Conservation (phyloP, 2,329 filamentous ascomycete species). For the Magnaporthiopsis rhizophila region DNA sequence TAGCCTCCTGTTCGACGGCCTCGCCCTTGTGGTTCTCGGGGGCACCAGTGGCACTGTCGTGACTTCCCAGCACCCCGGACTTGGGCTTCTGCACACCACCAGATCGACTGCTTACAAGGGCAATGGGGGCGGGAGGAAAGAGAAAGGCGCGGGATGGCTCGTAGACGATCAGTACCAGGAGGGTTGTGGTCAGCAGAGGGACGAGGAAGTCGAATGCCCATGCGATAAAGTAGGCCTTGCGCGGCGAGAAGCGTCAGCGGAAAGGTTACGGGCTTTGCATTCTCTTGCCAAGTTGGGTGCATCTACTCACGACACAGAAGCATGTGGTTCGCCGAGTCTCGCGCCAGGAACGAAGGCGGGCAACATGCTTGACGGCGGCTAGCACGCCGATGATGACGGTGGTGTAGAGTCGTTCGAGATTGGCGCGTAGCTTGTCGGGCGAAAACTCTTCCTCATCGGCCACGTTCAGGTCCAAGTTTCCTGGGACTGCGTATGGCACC, state of each 20-base stretch:
- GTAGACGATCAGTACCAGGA: conserved; percentile 59
- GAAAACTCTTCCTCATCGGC: conserved; percentile 79
- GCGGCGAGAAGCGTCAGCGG: neutral
- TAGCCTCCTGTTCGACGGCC: conserved; percentile 75
- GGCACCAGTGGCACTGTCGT: conserved; percentile 71
- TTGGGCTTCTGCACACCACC: conserved; percentile 72
- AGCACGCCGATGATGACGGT: conserved; percentile 63
- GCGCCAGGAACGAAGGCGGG: conserved; percentile 69
- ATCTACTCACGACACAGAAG: conserved; percentile 40
- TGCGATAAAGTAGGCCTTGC: conserved; percentile 43
- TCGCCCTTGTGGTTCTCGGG: conserved; percentile 79
- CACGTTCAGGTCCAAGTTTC: conserved; percentile 70
- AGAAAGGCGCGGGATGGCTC: conserved; percentile 53
- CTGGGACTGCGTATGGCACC: conserved; percentile 48
- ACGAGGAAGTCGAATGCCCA: conserved; percentile 68
- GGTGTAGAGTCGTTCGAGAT: conserved; percentile 75
- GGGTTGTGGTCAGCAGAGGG: conserved; percentile 47
- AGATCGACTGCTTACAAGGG: conserved; percentile 60
- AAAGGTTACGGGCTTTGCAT: conserved; percentile 26
- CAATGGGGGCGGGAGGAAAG: conserved; percentile 71
- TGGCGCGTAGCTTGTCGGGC: conserved; percentile 72
- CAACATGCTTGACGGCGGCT: conserved; percentile 63
- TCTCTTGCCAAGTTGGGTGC: neutral
- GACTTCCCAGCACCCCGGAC: conserved; percentile 66
- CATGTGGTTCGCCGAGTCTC: conserved; percentile 60